Evolutionary conservation across 73 alveolate genomes (phyloP).

Genomic region (Chromera velia): DNA sequence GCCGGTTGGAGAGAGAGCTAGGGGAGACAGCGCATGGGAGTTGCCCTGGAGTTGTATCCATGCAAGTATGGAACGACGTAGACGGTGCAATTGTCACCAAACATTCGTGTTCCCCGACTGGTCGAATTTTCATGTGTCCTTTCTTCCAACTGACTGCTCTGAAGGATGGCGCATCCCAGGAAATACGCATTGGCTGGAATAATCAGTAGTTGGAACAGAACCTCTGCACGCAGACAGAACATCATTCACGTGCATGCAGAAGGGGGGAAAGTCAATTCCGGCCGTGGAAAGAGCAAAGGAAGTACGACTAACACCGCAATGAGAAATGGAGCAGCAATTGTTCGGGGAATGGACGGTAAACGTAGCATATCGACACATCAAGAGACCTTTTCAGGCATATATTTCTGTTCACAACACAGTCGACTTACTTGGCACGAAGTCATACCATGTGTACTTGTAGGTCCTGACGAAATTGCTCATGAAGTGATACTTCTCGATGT

Average conservation of each 20-base stretch:
- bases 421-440: not conserved
- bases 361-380: too few species aligned
- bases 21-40: not conserved
- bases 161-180: conserved; percentile 64
- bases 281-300: too few species aligned
- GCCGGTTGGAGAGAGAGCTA: not conserved
- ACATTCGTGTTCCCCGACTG: too few species aligned
- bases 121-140: too few species aligned
- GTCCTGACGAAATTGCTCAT: not conserved
- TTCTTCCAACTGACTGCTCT: conserved; percentile 58
- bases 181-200: conserved; percentile 74
- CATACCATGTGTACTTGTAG: not conserved
- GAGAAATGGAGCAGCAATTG: too few species aligned
- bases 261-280: not conserved
- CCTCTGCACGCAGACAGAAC: conserved; percentile 50
- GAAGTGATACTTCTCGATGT: not conserved
- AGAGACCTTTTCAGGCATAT: too few species aligned
- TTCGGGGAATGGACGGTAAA: too few species aligned
- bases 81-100: too few species aligned
- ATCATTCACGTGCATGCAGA: not conserved
- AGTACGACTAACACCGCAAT: too few species aligned
- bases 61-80: too few species aligned
- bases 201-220: conserved; percentile 59
- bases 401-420: not conserved
- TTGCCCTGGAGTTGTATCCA: not conserved